Evolutionary conservation across 148 eudicot genomes (phyloP).

Genomic region (Hydrangea macrophylla): DNA sequence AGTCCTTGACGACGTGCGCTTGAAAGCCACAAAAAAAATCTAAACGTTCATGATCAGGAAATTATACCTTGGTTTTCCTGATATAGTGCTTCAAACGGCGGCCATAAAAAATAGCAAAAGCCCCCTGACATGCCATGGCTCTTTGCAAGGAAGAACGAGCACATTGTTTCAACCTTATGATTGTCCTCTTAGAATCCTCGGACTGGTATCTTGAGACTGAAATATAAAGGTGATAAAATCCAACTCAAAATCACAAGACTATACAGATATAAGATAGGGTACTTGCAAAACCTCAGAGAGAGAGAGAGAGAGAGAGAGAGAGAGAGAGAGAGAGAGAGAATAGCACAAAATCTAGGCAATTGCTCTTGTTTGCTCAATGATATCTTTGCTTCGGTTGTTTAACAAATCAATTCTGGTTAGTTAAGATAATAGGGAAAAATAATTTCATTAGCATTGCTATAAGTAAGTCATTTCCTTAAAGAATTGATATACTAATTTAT

Average conservation of each 20-base stretch:
- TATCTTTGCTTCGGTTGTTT: background rate
- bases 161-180: slow-evolving; percentile 66
- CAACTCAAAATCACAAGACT: background rate
- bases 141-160: slow-evolving; percentile 60
- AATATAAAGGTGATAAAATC: slow-evolving; percentile 7
- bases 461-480: too few species aligned
- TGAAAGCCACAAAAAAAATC: slow-evolving; percentile 8
- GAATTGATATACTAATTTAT: too few species aligned
- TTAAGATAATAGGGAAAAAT: background rate
- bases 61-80: slow-evolving; percentile 60
- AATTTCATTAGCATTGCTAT: too few species aligned
- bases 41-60: background rate
- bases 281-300: background rate
- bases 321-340: background rate
- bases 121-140: slow-evolving; percentile 60
- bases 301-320: background rate
- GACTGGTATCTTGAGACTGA: slow-evolving; percentile 54
- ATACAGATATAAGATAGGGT: too few species aligned
- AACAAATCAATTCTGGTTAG: background rate
- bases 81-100: slow-evolving; percentile 61
- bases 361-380: background rate
- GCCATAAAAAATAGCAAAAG: slow-evolving; percentile 65
- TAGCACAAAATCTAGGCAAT: background rate
- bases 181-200: slow-evolving; percentile 51
- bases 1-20: background rate